Evolutionary conservation across 345 rosid species (phyloP).

Genomic region (Eucalyptus regnans): DNA sequence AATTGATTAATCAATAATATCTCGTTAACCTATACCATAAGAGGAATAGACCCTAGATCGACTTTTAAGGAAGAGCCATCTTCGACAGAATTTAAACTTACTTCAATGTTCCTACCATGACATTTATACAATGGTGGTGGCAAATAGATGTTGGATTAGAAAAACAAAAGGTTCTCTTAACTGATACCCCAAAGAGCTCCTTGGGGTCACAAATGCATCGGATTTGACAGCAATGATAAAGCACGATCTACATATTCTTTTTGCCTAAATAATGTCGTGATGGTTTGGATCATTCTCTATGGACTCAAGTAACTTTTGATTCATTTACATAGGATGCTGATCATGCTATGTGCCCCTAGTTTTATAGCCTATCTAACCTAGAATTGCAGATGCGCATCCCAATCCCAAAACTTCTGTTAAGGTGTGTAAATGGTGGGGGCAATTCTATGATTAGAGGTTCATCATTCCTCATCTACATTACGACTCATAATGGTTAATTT

Average conservation of each 20-base stretch:
- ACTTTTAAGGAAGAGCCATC: neutral
- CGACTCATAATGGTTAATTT: neutral
- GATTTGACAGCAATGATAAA: neutral
- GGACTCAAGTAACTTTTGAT: neutral
- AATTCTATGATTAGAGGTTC: neutral
- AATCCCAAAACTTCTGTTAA: neutral
- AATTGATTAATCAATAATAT: neutral
- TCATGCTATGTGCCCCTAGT: neutral
- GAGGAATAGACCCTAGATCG: neutral
- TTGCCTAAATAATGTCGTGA: neutral
- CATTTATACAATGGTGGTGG: neutral
- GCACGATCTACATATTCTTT: neutral
- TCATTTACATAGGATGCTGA: neutral
- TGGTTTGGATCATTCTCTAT: neutral
- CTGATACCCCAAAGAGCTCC: neutral
- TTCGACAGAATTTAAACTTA: neutral
- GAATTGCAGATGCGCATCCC: neutral
- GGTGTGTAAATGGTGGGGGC: neutral
- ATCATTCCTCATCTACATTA: neutral
- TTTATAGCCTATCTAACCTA: neutral
- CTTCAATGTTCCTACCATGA: neutral
- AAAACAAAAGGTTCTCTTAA: neutral
- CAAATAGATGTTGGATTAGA: neutral
- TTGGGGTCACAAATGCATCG: neutral
- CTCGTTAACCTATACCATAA: neutral